Evolutionary conservation across 2,329 filamentous ascomycete species (phyloP).

Genomic region (Chaetothyriales sp.): DNA sequence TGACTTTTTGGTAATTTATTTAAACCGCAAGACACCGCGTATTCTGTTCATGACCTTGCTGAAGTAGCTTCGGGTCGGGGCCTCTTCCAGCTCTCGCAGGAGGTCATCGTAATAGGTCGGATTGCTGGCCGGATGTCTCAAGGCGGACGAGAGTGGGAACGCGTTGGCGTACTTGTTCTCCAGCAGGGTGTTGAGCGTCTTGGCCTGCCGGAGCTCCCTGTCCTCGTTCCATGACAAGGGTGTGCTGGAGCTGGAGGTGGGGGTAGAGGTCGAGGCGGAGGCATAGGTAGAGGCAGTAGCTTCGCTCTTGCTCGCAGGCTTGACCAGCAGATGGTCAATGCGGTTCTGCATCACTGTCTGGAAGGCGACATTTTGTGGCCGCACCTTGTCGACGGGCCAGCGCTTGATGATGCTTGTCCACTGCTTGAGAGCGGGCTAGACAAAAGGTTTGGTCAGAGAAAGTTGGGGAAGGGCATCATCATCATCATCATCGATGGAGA

Average conservation of each 20-base stretch:
- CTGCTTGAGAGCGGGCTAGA: slow-evolving; percentile 22
- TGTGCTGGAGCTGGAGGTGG: no score
- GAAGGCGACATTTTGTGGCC: slow-evolving; percentile 31
- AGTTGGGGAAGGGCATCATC: no score
- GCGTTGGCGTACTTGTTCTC: slow-evolving; percentile 41
- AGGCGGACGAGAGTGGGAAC: slow-evolving; percentile 32
- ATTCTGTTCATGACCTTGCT: slow-evolving; percentile 31
- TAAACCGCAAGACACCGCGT: slow-evolving; percentile 22
- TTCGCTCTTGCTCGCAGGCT: slow-evolving; percentile 11
- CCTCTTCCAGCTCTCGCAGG: slow-evolving; percentile 38
- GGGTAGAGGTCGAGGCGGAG: neutral
- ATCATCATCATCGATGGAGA: no score
- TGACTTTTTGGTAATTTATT: no score
- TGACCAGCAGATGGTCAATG: slow-evolving; percentile 8
- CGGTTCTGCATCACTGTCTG: slow-evolving; percentile 20
- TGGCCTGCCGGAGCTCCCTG: slow-evolving; percentile 34
- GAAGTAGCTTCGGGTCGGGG: slow-evolving; percentile 34
- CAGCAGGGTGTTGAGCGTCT: slow-evolving; percentile 45
- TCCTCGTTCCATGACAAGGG: slow-evolving; percentile 18
- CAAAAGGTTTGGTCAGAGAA: neutral
- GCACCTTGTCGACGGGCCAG: slow-evolving; percentile 31
- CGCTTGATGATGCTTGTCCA: slow-evolving; percentile 28
- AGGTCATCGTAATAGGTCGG: slow-evolving; percentile 39
- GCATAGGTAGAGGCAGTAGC: slow-evolving; percentile 8
- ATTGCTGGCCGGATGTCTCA: slow-evolving; percentile 36